These are phyloP conservation scores for Coniochaeta pulveracea DNA, from an alignment of 2,329 filamentous ascomycete genomes.

Conservation along the genomic window DNA sequence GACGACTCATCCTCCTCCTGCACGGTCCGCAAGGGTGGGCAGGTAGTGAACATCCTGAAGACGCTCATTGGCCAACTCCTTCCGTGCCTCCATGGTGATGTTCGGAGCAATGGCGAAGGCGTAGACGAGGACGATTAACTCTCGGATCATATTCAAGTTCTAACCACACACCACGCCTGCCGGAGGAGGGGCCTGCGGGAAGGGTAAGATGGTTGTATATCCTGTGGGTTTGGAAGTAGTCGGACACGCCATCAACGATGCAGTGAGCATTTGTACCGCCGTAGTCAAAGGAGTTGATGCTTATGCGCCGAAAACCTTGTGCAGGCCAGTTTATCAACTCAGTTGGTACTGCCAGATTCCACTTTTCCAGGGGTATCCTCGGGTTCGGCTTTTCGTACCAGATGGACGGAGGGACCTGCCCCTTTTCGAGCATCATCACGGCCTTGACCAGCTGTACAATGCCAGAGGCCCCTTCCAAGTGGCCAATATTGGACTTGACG, in stretches of 20 bases:
- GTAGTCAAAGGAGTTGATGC: slow-evolving; percentile 19
- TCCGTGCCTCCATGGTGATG: background rate
- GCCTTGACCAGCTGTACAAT: slow-evolving; percentile 13
- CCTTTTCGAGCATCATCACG: slow-evolving; percentile 11
- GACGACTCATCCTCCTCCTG: too few relatives aligned
- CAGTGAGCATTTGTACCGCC: slow-evolving; percentile 19
- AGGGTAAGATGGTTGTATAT: background rate
- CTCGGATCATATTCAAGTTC: background rate
- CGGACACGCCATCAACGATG: slow-evolving; percentile 12
- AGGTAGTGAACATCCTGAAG: too few relatives aligned
- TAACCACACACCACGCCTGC: background rate
- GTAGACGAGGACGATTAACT: background rate
- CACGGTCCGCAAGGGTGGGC: too few relatives aligned
- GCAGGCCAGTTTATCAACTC: slow-evolving; percentile 6
- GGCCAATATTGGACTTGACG: slow-evolving; percentile 15
- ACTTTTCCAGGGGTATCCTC: slow-evolving; percentile 9
- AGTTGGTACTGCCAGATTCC: slow-evolving; percentile 6
- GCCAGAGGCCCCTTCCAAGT: slow-evolving; percentile 12
- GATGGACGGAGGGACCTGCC: slow-evolving; percentile 10
- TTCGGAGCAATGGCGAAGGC: background rate
- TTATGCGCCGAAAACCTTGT: slow-evolving; percentile 9
- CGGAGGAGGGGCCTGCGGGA: background rate
- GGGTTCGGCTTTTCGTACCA: slow-evolving; percentile 10
- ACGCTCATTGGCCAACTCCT: background rate
- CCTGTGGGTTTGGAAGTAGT: background rate